Evolutionary conservation across 2,329 filamentous ascomycete genomes (phyloP).

Genomic region (Claviceps monticola): DNA sequence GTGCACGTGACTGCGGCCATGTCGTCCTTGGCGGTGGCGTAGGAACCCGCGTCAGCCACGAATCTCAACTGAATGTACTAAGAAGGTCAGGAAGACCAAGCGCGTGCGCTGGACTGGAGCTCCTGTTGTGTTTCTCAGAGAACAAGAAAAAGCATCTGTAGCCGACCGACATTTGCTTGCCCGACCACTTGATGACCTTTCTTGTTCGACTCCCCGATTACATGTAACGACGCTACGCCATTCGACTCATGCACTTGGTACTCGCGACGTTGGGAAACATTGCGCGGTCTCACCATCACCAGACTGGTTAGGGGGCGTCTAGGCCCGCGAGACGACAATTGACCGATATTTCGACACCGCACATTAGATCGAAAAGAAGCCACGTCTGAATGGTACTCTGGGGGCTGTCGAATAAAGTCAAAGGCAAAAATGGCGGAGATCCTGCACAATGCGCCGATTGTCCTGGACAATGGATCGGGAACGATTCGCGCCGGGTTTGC

Average conservation of each 20-base stretch:
- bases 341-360: not conserved
- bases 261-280: not conserved
- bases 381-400: not conserved
- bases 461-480: slow-evolving; percentile 96
- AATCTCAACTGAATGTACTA: too few relatives aligned
- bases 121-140: not conserved
- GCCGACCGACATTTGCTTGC: not conserved
- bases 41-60: too few relatives aligned
- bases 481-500: slow-evolving; percentile 96
- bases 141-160: not conserved
- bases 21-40: too few relatives aligned
- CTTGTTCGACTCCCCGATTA: not conserved
- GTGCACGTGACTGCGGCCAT: not conserved
- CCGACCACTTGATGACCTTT: not conserved
- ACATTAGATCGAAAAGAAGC: not conserved
- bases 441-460: slow-evolving; percentile 94
- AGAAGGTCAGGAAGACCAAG: too few relatives aligned
- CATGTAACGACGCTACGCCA: not conserved
- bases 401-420: not conserved
- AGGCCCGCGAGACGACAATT: not conserved
- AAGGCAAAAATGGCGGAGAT: slow-evolving; percentile 36
- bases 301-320: slow-evolving; percentile 2
- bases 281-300: not conserved
- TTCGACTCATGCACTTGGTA: not conserved
- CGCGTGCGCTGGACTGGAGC: not conserved